These are phyloP conservation scores for Ustulina deusta DNA, from an alignment of 2,329 filamentous ascomycete genomes.

Conservation along the genomic window DNA sequence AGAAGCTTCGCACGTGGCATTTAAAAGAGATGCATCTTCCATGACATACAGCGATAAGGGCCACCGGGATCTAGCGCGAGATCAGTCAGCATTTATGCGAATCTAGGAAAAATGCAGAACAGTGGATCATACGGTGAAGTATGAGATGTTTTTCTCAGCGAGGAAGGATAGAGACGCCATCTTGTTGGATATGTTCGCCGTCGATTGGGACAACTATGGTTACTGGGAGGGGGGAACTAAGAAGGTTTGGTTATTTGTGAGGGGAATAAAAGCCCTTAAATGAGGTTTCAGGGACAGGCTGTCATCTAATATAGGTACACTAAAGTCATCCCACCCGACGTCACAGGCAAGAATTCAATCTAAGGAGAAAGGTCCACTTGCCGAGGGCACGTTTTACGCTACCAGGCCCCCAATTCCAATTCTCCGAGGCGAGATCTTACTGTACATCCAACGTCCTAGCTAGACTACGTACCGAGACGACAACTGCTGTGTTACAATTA, in stretches of 20 bases:
- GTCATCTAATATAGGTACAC: conserved; percentile 13
- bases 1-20: background rate
- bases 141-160: conserved; percentile 50
- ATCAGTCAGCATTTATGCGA: conserved; percentile 13
- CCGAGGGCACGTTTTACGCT: conserved; percentile 1
- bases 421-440: conserved; percentile 23
- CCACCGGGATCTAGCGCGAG: conserved; percentile 45
- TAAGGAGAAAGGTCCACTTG: conserved; percentile 15
- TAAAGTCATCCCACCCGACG: background rate
- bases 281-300: conserved; percentile 11
- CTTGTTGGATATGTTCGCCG: conserved; percentile 14
- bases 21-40: background rate
- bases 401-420: conserved; percentile 26
- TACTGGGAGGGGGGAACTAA: background rate
- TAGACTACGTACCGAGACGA: conserved; percentile 11
- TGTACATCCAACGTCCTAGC: conserved; percentile 19
- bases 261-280: conserved; percentile 1
- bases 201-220: background rate
- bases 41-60: conserved; percentile 45
- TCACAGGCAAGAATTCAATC: conserved; percentile 1
- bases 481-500: background rate
- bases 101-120: background rate
- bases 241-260: background rate
- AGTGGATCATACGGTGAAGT: conserved; percentile 46
- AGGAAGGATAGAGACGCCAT: conserved; percentile 47